Base-by-base conservation (phyloP, 208 protist genomes). In the Tritrichomonas foetus region DNA sequence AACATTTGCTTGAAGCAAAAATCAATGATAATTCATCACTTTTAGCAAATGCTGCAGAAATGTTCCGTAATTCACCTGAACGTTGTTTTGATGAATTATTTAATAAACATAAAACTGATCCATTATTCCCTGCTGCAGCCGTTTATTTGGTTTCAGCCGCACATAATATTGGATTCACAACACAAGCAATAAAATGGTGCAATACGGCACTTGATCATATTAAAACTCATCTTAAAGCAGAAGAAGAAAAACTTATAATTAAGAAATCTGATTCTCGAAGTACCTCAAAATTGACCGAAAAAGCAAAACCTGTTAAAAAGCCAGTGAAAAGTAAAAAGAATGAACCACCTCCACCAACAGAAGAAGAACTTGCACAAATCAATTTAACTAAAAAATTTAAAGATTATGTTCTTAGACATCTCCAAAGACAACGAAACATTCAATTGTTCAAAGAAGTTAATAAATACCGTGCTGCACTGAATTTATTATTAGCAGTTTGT, bases 31-130 rank as follows among this genome's bases (percentile, higher is more conserved):
- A 89, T 22, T 27, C 33, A 61, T 27, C 27, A 39, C 9, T 57
- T 13, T 47, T n/a, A 27, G 27, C 9, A 39, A n/a, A 39, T n/a
- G 78, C 47, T 33, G 78, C 78, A 20, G 47, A 89, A 89, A 61
- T 89, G 20, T 89, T 57, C 47, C 53, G 47, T n/a, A 13, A 25
- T 22, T 57, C 41, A 16, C 78, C 78, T 53, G 78, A 89, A 3
- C 53, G 57, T 57, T 89, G 47, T 39, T 89, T 89, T 50, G 78
- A 89, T 89, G 78, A 89, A 33, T 57, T 49, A 9, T 89, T 57
- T 57, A 89, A 57, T 16, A 89, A 89, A 39, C 57, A 47, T 36
- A 89, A 50, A 89, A 14, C 30, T 27, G 78, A 89, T 89, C 47
- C 16, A 0, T 22, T 41, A 5, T 89, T 89, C n/a, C 47, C 78